phyloP scores from a whole-genome alignment of 306 rosid species.

The Canavalia gladiata region DNA sequence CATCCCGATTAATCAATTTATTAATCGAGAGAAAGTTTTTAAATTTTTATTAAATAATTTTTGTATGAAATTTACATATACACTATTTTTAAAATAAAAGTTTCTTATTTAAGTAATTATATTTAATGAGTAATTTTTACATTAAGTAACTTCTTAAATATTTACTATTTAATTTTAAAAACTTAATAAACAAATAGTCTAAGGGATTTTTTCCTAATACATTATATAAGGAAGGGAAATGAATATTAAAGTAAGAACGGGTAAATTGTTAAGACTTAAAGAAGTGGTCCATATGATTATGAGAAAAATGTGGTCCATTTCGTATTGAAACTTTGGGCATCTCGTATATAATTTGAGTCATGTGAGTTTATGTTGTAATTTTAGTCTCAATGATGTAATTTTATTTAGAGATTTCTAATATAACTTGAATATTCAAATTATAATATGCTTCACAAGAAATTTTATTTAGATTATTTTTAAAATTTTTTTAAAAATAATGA shows the following conservation, averaged over 20 bases:
- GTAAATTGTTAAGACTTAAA: background rate
- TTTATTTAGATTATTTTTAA: too few relatives aligned
- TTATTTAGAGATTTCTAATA: too few relatives aligned
- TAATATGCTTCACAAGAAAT: background rate
- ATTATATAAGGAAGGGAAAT: constrained; percentile 3
- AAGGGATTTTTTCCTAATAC: constrained; percentile 41
- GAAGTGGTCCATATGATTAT: too few relatives aligned
- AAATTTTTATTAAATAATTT: too few relatives aligned
- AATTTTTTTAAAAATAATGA: too few relatives aligned
- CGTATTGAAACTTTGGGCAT: constrained; percentile 18
- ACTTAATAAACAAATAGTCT: background rate
- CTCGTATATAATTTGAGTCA: constrained; percentile 8
- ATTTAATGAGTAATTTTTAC: too few relatives aligned
- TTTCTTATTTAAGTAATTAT: too few relatives aligned
- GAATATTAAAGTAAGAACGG: background rate
- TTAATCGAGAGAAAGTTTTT: background rate
- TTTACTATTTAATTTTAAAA: too few relatives aligned
- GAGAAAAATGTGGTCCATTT: background rate
- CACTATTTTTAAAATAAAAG: too few relatives aligned
- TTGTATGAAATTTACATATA: too few relatives aligned
- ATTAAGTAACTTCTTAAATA: too few relatives aligned
- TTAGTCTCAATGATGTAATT: background rate
- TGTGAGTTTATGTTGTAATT: background rate
- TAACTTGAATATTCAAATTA: background rate
- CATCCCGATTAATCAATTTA: constrained; percentile 48